Evolutionary conservation across 2,329 filamentous ascomycete genomes (phyloP).

Genomic region (Claviceps pazoutovae): DNA sequence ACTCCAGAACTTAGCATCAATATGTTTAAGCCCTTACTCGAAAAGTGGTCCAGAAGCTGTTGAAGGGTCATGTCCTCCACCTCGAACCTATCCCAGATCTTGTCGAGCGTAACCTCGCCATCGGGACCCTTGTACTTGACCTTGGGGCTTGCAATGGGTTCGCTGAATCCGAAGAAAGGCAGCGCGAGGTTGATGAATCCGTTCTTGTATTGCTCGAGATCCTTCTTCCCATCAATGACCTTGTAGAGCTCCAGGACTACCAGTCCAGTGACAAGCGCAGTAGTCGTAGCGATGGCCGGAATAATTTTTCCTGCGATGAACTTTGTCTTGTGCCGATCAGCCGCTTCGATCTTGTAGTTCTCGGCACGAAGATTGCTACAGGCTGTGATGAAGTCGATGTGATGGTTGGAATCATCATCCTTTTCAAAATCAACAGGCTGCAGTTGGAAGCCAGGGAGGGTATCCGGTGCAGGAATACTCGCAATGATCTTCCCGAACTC

Average conservation of each 20-base stretch:
- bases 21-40: conserved; percentile 64
- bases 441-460: conserved; percentile 76
- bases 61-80: conserved; percentile 70
- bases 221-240: conserved; percentile 87
- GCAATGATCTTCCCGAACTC: conserved; percentile 60
- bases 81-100: conserved; percentile 97
- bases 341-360: conserved; percentile 92
- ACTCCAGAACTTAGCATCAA: conserved; percentile 97
- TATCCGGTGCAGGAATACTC: conserved; percentile 63
- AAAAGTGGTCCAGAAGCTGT: conserved; percentile 73
- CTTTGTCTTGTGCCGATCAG: conserved; percentile 95
- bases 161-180: conserved; percentile 96
- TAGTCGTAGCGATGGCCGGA: conserved; percentile 93
- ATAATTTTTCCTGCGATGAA: conserved; percentile 99
- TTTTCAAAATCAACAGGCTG: conserved; percentile 95
- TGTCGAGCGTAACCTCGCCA: conserved; percentile 75
- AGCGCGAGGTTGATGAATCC: conserved; percentile 93
- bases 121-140: conserved; percentile 71
- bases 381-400: conserved; percentile 98
- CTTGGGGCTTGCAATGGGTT: conserved; percentile 89
- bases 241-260: conserved; percentile 93
- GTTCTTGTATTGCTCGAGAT: conserved; percentile 98
- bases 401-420: conserved; percentile 93
- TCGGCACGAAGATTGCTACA: conserved; percentile 92
- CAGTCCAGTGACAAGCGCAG: conserved; percentile 84